Evolutionary conservation across 2,329 filamentous ascomycete genomes (phyloP).

Genomic region (Bertia moriformis): DNA sequence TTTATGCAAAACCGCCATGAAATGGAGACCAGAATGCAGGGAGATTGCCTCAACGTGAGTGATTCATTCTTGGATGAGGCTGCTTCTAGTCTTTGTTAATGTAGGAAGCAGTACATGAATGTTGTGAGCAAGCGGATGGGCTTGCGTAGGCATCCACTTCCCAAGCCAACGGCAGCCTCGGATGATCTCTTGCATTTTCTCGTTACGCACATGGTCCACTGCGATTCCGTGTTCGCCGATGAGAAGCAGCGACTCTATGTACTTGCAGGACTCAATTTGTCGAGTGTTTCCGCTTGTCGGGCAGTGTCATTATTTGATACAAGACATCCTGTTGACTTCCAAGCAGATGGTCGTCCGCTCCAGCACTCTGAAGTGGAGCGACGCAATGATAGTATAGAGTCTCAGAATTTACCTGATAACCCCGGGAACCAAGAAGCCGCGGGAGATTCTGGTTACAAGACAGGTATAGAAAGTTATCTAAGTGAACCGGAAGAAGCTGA

Average conservation of each 20-base stretch:
- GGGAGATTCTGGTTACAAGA: not conserved
- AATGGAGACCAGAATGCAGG: conserved; percentile 2
- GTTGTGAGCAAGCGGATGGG: conserved; percentile 5
- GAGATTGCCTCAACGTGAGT: not conserved
- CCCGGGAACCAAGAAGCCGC: not conserved
- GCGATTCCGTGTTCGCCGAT: conserved; percentile 6
- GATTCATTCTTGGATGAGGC: conserved; percentile 3
- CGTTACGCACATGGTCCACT: conserved; percentile 4
- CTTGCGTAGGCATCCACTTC: conserved; percentile 4
- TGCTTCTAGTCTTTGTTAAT: conserved; percentile 2
- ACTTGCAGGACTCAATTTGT: conserved; percentile 5
- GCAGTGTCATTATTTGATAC: conserved; percentile 8
- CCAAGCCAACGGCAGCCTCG: conserved; percentile 5
- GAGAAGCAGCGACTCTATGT: conserved; percentile 7
- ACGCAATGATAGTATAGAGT: too few species aligned
- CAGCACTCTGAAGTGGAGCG: not conserved
- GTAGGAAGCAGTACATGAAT: conserved; percentile 6
- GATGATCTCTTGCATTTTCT: conserved; percentile 6
- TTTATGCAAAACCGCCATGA: conserved; percentile 4
- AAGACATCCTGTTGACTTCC: conserved; percentile 2
- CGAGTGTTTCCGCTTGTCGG: conserved; percentile 5
- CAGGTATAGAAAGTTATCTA: not conserved
- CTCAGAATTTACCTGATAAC: not conserved
- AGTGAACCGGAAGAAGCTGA: not conserved
- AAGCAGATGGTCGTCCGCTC: conserved; percentile 1